Percentiles rank a stretch among this genome's conserved stretches.
phyloP scores from a whole-genome alignment of 352 stramenopile species.

The Phytophthora tentaculata region DNA sequence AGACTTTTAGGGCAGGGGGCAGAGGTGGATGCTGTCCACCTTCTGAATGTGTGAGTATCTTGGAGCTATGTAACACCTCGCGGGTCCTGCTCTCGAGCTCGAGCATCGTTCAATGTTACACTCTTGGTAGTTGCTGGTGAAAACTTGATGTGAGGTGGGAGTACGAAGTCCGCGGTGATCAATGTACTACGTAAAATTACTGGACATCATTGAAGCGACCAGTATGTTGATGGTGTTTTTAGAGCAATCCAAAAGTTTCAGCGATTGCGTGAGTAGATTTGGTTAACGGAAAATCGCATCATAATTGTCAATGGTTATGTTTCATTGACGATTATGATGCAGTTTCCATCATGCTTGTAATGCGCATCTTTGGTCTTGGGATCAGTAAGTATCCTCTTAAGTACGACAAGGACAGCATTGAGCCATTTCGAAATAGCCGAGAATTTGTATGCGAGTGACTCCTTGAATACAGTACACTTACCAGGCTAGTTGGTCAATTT shows the following conservation, averaged over 20 bases:
- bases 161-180: conserved; percentile 9
- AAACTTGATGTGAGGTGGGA: conserved; percentile 6
- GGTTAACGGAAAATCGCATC: neutral
- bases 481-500: too few species aligned
- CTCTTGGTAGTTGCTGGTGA: neutral
- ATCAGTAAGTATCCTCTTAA: too few species aligned
- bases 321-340: too few species aligned
- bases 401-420: too few species aligned
- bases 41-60: neutral
- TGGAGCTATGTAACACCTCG: neutral
- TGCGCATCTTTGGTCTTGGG: too few species aligned
- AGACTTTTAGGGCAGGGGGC: neutral
- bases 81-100: neutral
- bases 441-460: too few species aligned
- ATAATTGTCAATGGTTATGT: too few species aligned
- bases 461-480: too few species aligned
- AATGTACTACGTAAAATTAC: neutral
- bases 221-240: conserved; percentile 2
- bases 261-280: conserved; percentile 1
- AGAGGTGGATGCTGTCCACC: too few species aligned
- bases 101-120: conserved; percentile 2
- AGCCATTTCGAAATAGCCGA: too few species aligned
- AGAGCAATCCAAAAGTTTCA: neutral
- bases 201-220: neutral
- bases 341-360: too few species aligned